Conservation (phyloP, 2,329 filamentous ascomycete genomes). For the Pseudogymnoascus sp. region DNA sequence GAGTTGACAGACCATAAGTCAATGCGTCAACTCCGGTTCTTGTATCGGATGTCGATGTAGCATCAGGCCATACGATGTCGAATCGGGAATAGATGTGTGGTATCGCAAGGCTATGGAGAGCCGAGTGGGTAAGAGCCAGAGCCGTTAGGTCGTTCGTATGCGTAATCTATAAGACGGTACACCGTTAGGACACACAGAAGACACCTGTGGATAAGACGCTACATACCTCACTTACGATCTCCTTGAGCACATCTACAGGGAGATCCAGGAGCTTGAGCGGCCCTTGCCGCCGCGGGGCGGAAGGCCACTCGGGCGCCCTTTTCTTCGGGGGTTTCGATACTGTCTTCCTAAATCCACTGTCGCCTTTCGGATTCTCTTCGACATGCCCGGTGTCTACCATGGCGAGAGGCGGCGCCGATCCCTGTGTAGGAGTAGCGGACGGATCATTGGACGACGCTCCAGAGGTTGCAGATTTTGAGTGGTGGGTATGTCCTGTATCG, state of each 20-base stretch:
- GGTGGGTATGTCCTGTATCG: background rate
- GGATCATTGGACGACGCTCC: background rate
- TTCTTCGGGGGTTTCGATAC: constrained; percentile 44
- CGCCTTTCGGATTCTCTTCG: background rate
- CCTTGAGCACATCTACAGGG: constrained; percentile 68
- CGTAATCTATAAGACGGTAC: constrained; percentile 49
- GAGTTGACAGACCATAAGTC: constrained; percentile 72
- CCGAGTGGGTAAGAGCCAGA: constrained; percentile 70
- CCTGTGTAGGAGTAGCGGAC: background rate
- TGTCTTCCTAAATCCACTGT: constrained; percentile 13
- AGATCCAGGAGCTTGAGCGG: constrained; percentile 65
- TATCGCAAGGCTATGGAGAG: constrained; percentile 66
- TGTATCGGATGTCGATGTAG: constrained; percentile 54
- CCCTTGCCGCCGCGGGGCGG: constrained; percentile 49
- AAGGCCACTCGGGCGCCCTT: constrained; percentile 60
- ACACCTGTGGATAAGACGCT: constrained; percentile 16
- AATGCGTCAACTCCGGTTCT: constrained; percentile 72
- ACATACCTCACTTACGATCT: constrained; percentile 69
- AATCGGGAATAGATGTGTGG: constrained; percentile 79
- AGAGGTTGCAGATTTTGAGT: background rate
- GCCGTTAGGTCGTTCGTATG: constrained; percentile 77
- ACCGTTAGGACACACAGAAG: constrained; percentile 4
- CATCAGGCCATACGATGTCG: constrained; percentile 83
- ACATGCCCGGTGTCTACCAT: background rate
- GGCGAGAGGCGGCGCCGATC: background rate